These are phyloP conservation scores for Trichoderma guizhouense DNA, from an alignment of 2,329 filamentous ascomycete genomes.

Conservation along the genomic window DNA sequence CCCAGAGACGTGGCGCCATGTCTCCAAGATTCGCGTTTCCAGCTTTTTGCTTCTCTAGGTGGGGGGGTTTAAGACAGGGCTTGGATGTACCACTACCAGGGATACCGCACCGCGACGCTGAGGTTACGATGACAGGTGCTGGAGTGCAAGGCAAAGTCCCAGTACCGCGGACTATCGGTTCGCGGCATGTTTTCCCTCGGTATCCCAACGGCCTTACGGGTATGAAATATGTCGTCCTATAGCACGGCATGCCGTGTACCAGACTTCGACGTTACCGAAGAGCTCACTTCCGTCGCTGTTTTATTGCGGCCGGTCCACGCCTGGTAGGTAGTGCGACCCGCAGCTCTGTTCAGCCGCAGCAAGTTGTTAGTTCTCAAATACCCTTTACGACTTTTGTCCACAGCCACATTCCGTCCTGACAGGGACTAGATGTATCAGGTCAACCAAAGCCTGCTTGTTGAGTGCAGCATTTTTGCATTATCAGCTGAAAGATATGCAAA, in stretches of 20 bases:
- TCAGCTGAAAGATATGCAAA: neutral
- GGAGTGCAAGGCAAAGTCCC: neutral
- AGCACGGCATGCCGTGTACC: neutral
- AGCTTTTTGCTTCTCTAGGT: neutral
- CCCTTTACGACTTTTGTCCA: neutral
- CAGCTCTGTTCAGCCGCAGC: neutral
- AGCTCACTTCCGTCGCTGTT: neutral
- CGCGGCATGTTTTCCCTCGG: neutral
- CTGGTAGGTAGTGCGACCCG: neutral
- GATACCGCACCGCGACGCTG: neutral
- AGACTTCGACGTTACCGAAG: neutral
- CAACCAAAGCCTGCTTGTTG: neutral
- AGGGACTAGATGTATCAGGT: neutral
- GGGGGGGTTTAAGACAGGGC: neutral
- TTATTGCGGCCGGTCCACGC: neutral
- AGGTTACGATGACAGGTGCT: neutral
- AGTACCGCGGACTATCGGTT: neutral
- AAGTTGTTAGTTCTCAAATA: neutral
- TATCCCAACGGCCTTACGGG: neutral
- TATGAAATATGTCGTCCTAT: neutral
- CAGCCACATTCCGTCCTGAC: neutral
- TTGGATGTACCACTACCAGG: neutral
- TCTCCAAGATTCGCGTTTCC: conserved; percentile 12
- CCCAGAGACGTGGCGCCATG: conserved; percentile 6
- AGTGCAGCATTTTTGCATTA: neutral